Evolutionary conservation across 2,329 filamentous ascomycete species (phyloP), one percentile per base, ranked within the genome.

Genomic region (Myotisia sp.): DNA sequence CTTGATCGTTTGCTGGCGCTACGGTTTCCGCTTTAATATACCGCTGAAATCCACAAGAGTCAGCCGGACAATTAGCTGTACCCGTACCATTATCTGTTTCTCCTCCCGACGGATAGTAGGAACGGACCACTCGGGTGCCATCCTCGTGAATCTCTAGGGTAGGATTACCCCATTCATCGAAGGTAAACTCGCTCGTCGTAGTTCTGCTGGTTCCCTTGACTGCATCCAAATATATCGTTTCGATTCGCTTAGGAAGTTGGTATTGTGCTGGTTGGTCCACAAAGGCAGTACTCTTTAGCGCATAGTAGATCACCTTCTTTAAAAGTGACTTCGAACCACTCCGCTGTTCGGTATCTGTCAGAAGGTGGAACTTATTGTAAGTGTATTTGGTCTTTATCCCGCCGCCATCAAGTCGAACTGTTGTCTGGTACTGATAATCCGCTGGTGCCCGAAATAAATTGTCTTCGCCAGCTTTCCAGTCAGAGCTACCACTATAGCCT

Each of bases 281-380:
- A 33, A 37, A 37, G 4, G 28, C 8, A 7, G 3, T 28, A 18
- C 14, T 26, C 6, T 12, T 3, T 7, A 26, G 16, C 7, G 16
- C 21, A 32, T 37, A 17, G 19, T 32, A 37, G 6, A 8, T 9
- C 12, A 26, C 17, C 6, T 13, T 26, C 14, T 33, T 24, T 2
- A 13, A n/a, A 9, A 37, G 22, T 26, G 21, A 21, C 21, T 31
- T 37, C 8, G 10, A 19, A 14, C 26, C 21, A 12, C 33, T 20
- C 6, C 14, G n/a, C 34, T 18, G 12, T 22, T 13, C 6, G 12
- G 12, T 33, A 13, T 4, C 12, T 8, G n/a, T 16, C 8, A 37
- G 4, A 16, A 37, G 29, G 27, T 37, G 34, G 20, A 37, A 37
- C 20, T 33, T 37, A 14, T 37, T 37, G 21, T 37, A 37, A 16